Conservation (phyloP, 2,329 filamentous ascomycete species). For the Pseudohalonectria lignicola region DNA sequence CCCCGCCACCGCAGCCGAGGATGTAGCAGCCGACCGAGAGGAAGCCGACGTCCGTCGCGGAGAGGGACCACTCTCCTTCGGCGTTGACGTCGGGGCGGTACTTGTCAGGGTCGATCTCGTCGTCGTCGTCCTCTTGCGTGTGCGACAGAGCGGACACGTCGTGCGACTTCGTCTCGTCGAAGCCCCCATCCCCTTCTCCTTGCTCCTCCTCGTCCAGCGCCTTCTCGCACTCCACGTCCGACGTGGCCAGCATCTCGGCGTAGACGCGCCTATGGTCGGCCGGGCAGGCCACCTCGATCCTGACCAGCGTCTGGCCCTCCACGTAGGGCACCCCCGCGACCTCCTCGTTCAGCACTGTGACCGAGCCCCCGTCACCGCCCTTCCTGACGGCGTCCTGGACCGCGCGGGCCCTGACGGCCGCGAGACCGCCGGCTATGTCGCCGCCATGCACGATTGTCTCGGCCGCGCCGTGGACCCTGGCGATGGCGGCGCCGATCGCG, state of each 20-base stretch:
- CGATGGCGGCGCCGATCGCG: conserved; percentile 53
- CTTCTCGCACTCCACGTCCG: neutral
- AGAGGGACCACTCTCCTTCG: conserved; percentile 44
- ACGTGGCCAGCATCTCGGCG: conserved; percentile 10
- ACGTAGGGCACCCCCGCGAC: conserved; percentile 12
- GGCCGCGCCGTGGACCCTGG: conserved; percentile 43
- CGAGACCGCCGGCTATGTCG: conserved; percentile 18
- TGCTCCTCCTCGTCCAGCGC: neutral
- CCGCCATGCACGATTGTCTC: conserved; percentile 38
- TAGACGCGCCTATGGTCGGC: conserved; percentile 46
- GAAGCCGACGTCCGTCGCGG: conserved; percentile 45
- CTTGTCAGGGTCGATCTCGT: conserved; percentile 15
- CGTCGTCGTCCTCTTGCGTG: conserved; percentile 5
- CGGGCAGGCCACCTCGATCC: conserved; percentile 44
- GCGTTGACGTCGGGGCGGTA: conserved; percentile 36
- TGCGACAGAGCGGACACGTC: conserved; percentile 1
- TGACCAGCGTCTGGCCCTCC: conserved; percentile 23
- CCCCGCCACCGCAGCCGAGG: conserved; percentile 49
- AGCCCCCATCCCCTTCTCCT: neutral
- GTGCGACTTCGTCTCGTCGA: neutral
- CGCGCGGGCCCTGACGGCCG: conserved; percentile 25
- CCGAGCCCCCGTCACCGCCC: conserved; percentile 22
- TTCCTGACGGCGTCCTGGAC: conserved; percentile 30
- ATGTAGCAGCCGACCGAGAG: conserved; percentile 50
- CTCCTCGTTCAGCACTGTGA: conserved; percentile 11